Base-by-base conservation (phyloP, 1,284 basidiomycete genomes). In the Cutaneotrichosporon sp. region DNA sequence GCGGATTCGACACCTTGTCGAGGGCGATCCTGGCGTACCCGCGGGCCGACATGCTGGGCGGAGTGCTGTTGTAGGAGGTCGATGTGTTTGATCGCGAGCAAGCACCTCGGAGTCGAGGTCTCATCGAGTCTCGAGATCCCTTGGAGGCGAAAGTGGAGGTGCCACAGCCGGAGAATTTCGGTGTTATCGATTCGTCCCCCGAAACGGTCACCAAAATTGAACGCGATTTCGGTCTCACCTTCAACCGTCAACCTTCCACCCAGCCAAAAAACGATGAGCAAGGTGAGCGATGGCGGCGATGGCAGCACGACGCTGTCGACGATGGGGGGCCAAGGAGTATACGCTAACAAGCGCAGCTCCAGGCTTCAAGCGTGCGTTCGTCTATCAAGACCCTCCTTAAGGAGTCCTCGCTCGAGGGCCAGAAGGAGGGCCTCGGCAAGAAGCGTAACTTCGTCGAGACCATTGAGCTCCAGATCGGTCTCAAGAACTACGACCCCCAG, bases 351-450 rank as follows among this genome's bases (percentile, higher is more conserved):
- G 16, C 22, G 34, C 35, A 93, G 81, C 86, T 93, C 78, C 90
- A 88, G 87, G 90, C 91, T 84, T 84, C 89, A 85, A 92, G 90
- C 86, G 92, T 97, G 89, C 92, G 92, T 84, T 85, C 86, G 80
- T 90, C 88, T 72, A 84, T 97, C 79, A 87, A 87, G 78, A 86
- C 88, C 64, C 80, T 93, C 54, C 80, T 92, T 60, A 80, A 79
- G 54, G 82, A 86, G 39, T 82, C 90, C 68, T 71, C 70, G 53
- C 62, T 73, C 51, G 70, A 69, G 48, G 62, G 61, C 57, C 66
- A 68, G 64, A 70, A 71, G 61, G 70, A 71, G 53, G 74, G 71
- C 49, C 65, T 65, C 54, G 75, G 75, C 46, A 78, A 60, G 87
- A 91, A 72, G 76, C 80, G 51, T 74, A 82, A 76, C 22, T 92